These are phyloP conservation scores for Phanerodontia chrysosporium DNA, from an alignment of 768 basidiomycete genomes.

Conservation along the genomic window DNA sequence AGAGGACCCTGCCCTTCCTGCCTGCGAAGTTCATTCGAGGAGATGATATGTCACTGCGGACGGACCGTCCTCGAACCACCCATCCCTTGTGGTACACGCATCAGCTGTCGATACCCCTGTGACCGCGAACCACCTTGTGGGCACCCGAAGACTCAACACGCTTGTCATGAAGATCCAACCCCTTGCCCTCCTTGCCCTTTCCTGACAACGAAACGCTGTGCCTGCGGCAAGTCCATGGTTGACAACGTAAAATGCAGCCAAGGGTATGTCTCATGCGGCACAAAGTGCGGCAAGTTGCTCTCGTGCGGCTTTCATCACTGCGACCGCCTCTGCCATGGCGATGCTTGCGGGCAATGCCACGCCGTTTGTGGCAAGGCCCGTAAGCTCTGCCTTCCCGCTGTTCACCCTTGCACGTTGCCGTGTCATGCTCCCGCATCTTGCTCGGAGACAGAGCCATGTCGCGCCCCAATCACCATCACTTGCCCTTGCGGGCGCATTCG, in stretches of 20 bases:
- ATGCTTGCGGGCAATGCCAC: slow-evolving; percentile 73
- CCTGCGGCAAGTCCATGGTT: slow-evolving; percentile 83
- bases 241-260: slow-evolving; percentile 82
- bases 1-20: slow-evolving; percentile 79
- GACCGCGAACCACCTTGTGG: slow-evolving; percentile 69
- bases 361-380: slow-evolving; percentile 83
- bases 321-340: slow-evolving; percentile 76
- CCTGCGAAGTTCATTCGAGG: slow-evolving; percentile 86
- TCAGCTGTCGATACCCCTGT: slow-evolving; percentile 82
- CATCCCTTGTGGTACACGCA: slow-evolving; percentile 77
- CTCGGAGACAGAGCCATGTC: slow-evolving; percentile 76
- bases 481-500: slow-evolving; percentile 85
- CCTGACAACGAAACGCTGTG: slow-evolving; percentile 75
- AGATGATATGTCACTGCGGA: slow-evolving; percentile 83
- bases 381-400: slow-evolving; percentile 69
- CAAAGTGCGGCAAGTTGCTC: slow-evolving; percentile 75
- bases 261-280: slow-evolving; percentile 84
- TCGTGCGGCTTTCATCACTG: slow-evolving; percentile 90
- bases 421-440: slow-evolving; percentile 92
- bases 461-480: slow-evolving; percentile 54
- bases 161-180: slow-evolving; percentile 70
- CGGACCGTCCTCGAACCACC: slow-evolving; percentile 87
- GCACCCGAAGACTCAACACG: slow-evolving; percentile 72
- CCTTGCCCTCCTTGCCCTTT: slow-evolving; percentile 86
- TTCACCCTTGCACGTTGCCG: slow-evolving; percentile 69